Base-by-base conservation (phyloP, 2,329 filamentous ascomycete genomes). In the Cladosporium velox region DNA sequence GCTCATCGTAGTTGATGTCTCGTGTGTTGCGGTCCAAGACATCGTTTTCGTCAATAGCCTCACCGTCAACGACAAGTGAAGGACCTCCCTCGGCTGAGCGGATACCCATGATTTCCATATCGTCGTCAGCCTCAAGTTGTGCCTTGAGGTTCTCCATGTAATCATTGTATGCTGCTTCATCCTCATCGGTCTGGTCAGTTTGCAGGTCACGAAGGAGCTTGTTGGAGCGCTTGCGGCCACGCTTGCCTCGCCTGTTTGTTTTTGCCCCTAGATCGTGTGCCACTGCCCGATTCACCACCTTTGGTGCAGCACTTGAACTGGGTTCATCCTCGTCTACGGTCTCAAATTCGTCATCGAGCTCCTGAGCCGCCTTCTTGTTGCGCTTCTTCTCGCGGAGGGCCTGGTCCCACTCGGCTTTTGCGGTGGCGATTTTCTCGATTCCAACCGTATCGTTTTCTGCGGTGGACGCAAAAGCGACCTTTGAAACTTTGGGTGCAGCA, bases 91-190 rank as follows among this genome's bases (percentile, higher is more conserved):
- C 15, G 4, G 38, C 55, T 21, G 63, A 59, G 10, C 57, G 55
- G 21, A 54, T 59, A 11, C 54, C 55, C 24, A 30, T 24, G 28
- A 65, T 58, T 11, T 68, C 66, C 4, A 65, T 66, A 21, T 71
- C 60, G 28, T 71, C 72, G 58, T 69, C 69, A 30, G 68, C 72
- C 5, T 76, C 71, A 28, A 73, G 60, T 64, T 74, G 71, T 21
- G 72, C 82, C 21, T 78, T 78, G 72, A 91, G 82, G 68, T 92
- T 91, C 52, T 86, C 84, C 72, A 92, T 88, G 71, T 93, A 93
- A 72, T 93, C 91, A 1, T 86, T 70, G 49, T 75, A 73, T n/a
- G 85, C 70, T 88, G 78, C 51, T 35, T 74, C 72, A 26, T 66
- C 63, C 38, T 67, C 70, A 32, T 72, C 72, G n/a, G 82, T 85